Percentiles rank a stretch among this genome's conserved stretches.
Conservation (phyloP, 1,284 basidiomycete genomes). For the Trametes hirsuta region DNA sequence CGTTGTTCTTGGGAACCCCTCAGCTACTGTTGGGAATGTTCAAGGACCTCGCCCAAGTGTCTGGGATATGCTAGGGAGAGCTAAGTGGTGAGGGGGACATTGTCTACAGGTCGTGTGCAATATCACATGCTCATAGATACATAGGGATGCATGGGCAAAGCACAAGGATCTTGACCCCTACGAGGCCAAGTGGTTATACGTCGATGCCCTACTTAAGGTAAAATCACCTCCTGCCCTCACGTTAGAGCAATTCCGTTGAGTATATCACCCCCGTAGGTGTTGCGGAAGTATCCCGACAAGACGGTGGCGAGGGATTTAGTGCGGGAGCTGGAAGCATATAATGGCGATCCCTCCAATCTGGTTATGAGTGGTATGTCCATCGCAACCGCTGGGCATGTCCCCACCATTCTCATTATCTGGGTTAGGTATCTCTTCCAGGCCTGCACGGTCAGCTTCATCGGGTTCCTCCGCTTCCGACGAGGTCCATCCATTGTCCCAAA, state of each 20-base stretch:
- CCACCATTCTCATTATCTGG: constrained; percentile 3
- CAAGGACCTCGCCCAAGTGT: constrained; percentile 80
- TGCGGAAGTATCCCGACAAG: constrained; percentile 84
- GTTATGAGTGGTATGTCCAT: constrained; percentile 65
- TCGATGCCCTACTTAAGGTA: constrained; percentile 86
- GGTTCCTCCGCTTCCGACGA: constrained; percentile 58
- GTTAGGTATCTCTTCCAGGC: constrained; percentile 50
- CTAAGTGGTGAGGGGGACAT: constrained; percentile 76
- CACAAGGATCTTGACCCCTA: constrained; percentile 79
- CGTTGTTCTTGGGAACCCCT: not conserved
- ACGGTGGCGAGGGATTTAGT: constrained; percentile 78
- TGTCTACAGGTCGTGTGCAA: constrained; percentile 2
- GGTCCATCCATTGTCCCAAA: constrained; percentile 33
- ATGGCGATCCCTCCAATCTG: constrained; percentile 68
- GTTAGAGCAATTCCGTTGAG: not conserved
- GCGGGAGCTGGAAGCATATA: constrained; percentile 83
- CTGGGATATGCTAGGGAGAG: constrained; percentile 91
- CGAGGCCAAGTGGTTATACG: constrained; percentile 91
- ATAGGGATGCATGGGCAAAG: constrained; percentile 94
- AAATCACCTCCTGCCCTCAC: constrained; percentile 20
- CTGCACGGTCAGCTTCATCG: constrained; percentile 62
- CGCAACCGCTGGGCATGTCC: not conserved
- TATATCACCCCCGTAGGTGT: constrained; percentile 52
- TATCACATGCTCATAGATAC: constrained; percentile 33
- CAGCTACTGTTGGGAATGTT: constrained; percentile 91